Evolutionary conservation across 352 stramenopile species (phyloP).

Genomic region (Phytophthora podocarpi): DNA sequence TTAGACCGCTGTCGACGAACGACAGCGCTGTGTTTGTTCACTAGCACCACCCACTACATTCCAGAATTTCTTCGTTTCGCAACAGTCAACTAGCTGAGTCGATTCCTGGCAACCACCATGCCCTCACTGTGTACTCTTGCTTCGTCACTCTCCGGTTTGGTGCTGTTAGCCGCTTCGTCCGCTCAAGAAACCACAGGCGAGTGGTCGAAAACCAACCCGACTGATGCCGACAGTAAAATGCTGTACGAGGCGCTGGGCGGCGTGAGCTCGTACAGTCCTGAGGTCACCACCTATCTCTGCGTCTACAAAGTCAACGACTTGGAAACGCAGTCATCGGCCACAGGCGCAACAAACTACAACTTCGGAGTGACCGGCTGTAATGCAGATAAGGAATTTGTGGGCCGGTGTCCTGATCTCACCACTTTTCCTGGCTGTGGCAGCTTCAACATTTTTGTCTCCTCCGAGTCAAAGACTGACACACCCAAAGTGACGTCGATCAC

Average conservation of each 20-base stretch:
- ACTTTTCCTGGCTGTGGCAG: conserved; percentile 11
- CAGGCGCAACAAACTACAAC: conserved; percentile 39
- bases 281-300: conserved; percentile 33
- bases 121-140: neutral
- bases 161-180: neutral
- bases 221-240: conserved; percentile 15
- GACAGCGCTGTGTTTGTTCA: neutral
- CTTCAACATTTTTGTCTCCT: conserved; percentile 34
- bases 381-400: conserved; percentile 28
- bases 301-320: conserved; percentile 30
- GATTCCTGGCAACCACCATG: neutral
- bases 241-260: conserved; percentile 26
- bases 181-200: neutral
- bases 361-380: conserved; percentile 44
- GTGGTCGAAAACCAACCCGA: conserved; percentile 3
- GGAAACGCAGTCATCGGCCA: conserved; percentile 16
- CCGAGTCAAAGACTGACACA: no score
- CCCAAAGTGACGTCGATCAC: conserved; percentile 36
- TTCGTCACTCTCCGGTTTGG: neutral
- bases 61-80: neutral
- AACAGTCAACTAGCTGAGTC: neutral
- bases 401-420: conserved; percentile 28
- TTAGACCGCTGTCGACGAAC: conserved; percentile 2
- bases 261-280: conserved; percentile 25
- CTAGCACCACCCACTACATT: neutral